These are phyloP conservation scores for Carex pumila DNA, from an alignment of 176 grass and related monocot species.

Conservation along the genomic window DNA sequence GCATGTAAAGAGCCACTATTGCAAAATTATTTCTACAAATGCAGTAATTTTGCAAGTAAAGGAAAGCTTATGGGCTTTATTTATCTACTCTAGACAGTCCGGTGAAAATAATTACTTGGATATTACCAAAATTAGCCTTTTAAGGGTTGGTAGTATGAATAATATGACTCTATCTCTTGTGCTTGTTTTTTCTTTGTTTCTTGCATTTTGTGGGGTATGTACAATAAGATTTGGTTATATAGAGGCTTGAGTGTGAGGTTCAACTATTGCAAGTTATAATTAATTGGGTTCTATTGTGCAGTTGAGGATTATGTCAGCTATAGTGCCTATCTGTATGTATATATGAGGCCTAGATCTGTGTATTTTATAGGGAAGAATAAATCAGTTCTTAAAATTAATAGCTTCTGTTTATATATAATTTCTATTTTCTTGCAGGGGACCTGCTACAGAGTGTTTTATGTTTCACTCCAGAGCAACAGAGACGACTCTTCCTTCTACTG, in stretches of 20 bases:
- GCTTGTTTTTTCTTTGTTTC: background rate
- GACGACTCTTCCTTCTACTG: constrained; percentile 30
- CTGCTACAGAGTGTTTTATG: constrained; percentile 89
- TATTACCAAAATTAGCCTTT: background rate
- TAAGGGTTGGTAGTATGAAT: background rate
- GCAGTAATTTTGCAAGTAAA: background rate
- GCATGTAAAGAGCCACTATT: constrained; percentile 32
- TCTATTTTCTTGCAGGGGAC: constrained; percentile 61
- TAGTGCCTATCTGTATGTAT: background rate
- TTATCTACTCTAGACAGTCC: too few relatives aligned
- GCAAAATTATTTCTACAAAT: background rate
- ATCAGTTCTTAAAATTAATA: background rate
- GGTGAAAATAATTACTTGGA: background rate
- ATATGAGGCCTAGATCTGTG: background rate
- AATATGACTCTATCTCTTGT: background rate
- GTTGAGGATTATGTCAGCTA: too few relatives aligned
- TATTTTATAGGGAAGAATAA: background rate
- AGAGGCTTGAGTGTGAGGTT: background rate
- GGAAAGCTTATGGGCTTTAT: background rate
- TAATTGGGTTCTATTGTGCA: too few relatives aligned
- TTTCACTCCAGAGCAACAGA: constrained; percentile 68
- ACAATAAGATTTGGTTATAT: background rate
- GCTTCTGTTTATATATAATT: background rate
- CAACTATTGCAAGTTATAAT: background rate
- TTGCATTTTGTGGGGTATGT: background rate